Conservation (phyloP, 139 green algal species). For the Auxenochlorella protothecoides region DNA sequence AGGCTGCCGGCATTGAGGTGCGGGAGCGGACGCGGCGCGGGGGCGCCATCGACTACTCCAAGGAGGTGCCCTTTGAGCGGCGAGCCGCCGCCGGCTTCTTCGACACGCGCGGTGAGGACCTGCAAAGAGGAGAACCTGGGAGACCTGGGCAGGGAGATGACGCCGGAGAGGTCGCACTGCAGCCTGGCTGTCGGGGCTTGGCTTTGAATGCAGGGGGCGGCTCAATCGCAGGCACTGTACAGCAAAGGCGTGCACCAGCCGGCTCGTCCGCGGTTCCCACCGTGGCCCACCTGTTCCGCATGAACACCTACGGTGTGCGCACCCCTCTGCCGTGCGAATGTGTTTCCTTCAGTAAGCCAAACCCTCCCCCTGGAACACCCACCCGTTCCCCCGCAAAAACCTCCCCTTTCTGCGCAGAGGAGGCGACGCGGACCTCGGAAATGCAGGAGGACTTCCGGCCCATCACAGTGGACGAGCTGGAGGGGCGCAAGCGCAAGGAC, state of each 20-base stretch:
- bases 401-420: slow-evolving; percentile 22
- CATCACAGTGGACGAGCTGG: slow-evolving; percentile 80
- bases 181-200: no score
- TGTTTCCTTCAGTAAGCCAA: no score
- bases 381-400: not conserved
- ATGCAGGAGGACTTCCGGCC: slow-evolving; percentile 75
- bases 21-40: slow-evolving; percentile 16
- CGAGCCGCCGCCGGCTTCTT: slow-evolving; percentile 81
- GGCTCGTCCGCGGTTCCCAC: no score
- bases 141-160: no score
- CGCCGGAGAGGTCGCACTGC: no score
- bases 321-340: no score
- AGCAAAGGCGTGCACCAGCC: no score
- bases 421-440: slow-evolving; percentile 49
- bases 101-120: slow-evolving; percentile 34
- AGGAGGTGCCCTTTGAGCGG: slow-evolving; percentile 90
- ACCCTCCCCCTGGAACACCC: not conserved
- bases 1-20: slow-evolving; percentile 67
- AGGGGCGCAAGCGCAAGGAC: slow-evolving; percentile 69
- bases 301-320: no score
- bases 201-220: no score
- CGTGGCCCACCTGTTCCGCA: no score
- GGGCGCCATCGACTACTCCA: slow-evolving; percentile 69
- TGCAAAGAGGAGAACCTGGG: no score
- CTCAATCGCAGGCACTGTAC: no score